Percentiles rank a stretch among this genome's conserved stretches.
These are phyloP conservation scores for Mortierella sp. DNA, from an alignment of 371 early-diverging fungal genomes.

Conservation along the genomic window DNA sequence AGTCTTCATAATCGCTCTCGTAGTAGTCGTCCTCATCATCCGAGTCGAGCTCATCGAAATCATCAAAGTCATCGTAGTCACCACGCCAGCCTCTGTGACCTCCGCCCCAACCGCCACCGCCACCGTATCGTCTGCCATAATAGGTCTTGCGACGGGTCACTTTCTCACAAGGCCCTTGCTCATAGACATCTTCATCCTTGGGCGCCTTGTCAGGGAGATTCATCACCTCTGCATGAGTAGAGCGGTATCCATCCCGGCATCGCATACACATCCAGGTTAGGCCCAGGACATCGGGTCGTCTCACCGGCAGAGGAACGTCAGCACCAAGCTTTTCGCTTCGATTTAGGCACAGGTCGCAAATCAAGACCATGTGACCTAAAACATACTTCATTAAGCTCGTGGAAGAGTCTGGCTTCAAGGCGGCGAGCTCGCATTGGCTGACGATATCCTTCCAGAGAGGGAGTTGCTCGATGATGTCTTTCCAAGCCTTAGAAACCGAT, in stretches of 20 bases:
- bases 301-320: constrained; percentile 9
- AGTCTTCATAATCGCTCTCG: not conserved
- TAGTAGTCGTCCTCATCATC: not conserved
- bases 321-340: not conserved
- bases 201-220: not conserved
- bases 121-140: not conserved
- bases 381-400: constrained; percentile 1
- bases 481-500: constrained; percentile 11
- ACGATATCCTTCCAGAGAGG: constrained; percentile 8
- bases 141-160: not conserved
- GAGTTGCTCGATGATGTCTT: not conserved
- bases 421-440: not conserved
- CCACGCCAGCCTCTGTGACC: not conserved
- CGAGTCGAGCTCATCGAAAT: not conserved
- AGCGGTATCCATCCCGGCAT: not conserved
- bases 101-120: not conserved
- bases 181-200: constrained; percentile 5
- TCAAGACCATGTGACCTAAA: constrained; percentile 9
- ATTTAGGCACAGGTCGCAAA: constrained; percentile 8
- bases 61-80: not conserved
- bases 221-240: constrained; percentile 1
- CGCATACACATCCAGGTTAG: constrained; percentile 12
- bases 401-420: not conserved
- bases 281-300: constrained; percentile 2
- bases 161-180: constrained; percentile 10